Evolutionary conservation across 345 rosid species (phyloP).

Genomic region (Pistacia integerrima): DNA sequence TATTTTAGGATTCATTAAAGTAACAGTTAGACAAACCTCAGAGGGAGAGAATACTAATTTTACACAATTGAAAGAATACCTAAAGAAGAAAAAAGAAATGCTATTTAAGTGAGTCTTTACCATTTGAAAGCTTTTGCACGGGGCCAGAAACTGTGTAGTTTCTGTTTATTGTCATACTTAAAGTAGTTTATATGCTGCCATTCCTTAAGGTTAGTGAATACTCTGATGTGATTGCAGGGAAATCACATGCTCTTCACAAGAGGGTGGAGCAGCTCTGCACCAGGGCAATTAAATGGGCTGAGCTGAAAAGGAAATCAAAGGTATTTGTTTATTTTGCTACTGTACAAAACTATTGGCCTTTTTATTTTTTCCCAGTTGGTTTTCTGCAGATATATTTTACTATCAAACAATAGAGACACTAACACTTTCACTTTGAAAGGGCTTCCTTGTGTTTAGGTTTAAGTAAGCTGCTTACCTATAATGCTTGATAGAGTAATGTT

Average conservation of each 20-base stretch:
- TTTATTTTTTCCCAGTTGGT: background rate
- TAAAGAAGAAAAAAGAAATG: background rate
- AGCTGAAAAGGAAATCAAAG: constrained; percentile 88
- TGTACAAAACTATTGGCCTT: background rate
- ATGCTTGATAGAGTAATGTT: background rate
- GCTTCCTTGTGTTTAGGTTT: background rate
- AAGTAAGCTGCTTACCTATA: background rate
- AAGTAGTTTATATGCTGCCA: background rate
- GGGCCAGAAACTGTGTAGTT: constrained; percentile 1
- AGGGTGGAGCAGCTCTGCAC: constrained; percentile 99
- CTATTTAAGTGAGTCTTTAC: background rate
- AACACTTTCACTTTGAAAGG: background rate
- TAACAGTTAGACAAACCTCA: background rate
- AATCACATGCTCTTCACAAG: constrained; percentile 99
- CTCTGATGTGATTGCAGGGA: constrained; percentile 54
- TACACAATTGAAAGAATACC: background rate
- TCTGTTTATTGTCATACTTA: constrained; percentile 6
- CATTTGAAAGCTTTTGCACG: background rate
- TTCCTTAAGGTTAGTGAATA: constrained; percentile 4
- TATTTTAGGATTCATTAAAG: background rate
- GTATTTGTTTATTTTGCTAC: constrained; percentile 38
- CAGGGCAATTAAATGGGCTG: constrained; percentile 93
- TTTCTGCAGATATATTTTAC: background rate
- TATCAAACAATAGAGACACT: background rate
- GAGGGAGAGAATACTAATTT: background rate